A percentile compares a stretch with the other conserved stretches of the same genome.
These are phyloP conservation scores for Colletotrichum scovillei DNA, from an alignment of 2,329 filamentous ascomycete genomes.

Conservation along the genomic window DNA sequence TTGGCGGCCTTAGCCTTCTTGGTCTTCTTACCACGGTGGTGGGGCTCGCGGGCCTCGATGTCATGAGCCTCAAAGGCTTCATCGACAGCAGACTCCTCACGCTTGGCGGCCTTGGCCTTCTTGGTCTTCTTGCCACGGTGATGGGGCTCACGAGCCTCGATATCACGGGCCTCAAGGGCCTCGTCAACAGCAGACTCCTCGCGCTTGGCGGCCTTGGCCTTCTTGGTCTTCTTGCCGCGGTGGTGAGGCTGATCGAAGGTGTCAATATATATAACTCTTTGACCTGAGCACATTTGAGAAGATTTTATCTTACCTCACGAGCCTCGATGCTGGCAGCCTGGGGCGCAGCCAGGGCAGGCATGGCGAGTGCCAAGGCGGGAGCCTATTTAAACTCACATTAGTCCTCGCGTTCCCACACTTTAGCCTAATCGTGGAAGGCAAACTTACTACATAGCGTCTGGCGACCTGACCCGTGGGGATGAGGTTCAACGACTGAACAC, in stretches of 20 bases:
- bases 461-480: constrained; percentile 24
- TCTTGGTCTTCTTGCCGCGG: constrained; percentile 28
- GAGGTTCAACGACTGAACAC: constrained; percentile 26
- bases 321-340: constrained; percentile 20
- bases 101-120: constrained; percentile 23
- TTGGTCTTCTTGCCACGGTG: constrained; percentile 31
- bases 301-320: constrained; percentile 29
- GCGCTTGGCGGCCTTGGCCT: not conserved
- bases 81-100: no score
- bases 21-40: constrained; percentile 30
- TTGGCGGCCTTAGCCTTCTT: constrained; percentile 9
- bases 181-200: constrained; percentile 14
- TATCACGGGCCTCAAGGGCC: not conserved
- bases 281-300: not conserved
- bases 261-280: not conserved
- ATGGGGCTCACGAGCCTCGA: constrained; percentile 37
- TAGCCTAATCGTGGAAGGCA: not conserved
- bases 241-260: constrained; percentile 23
- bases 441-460: constrained; percentile 33
- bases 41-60: constrained; percentile 6
- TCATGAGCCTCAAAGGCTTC: no score
- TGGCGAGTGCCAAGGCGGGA: constrained; percentile 33
- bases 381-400: constrained; percentile 15
- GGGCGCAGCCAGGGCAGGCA: constrained; percentile 26
- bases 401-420: constrained; percentile 2